Percentiles rank a stretch among this genome's conserved stretches.
phyloP scores from a whole-genome alignment of 805 yeast species.

The Blastobotrys terrestris region DNA sequence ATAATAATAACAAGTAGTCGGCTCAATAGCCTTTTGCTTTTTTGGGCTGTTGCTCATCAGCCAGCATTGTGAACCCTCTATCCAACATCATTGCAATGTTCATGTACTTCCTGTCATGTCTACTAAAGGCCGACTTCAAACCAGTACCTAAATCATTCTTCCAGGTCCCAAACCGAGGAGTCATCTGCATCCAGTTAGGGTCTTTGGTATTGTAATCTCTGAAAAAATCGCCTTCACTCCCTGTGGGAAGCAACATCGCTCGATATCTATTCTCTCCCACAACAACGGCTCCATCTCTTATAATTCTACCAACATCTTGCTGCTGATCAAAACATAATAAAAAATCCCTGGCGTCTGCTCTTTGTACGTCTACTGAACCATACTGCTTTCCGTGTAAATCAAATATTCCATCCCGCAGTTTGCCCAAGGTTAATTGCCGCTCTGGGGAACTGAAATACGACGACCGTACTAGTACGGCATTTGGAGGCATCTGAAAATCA shows the following conservation, averaged over 20 bases:
- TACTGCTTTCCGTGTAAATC: conserved; percentile 1
- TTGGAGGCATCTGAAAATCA: conserved; percentile 5
- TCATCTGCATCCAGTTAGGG: neutral
- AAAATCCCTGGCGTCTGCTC: neutral
- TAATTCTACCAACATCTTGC: neutral
- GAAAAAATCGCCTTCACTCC: conserved; percentile 4
- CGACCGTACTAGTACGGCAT: conserved; percentile 1
- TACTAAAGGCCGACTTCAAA: neutral
- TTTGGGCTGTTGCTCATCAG: neutral
- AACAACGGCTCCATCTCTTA: neutral
- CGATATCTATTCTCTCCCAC: neutral
- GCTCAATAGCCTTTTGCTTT: too few species aligned
- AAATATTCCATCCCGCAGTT: neutral
- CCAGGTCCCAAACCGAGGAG: conserved; percentile 1
- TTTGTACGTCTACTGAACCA: neutral
- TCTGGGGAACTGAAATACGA: neutral
- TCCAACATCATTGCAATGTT: neutral
- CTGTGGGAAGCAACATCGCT: conserved; percentile 1
- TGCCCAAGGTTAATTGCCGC: neutral
- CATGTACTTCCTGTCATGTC: neutral
- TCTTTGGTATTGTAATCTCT: conserved; percentile 1
- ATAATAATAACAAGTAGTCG: too few species aligned
- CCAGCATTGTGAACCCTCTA: neutral
- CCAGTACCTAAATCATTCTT: neutral
- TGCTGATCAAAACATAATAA: neutral